These are phyloP conservation scores for Porogramme epimiltina DNA, from an alignment of 1,284 basidiomycete genomes.

Conservation along the genomic window DNA sequence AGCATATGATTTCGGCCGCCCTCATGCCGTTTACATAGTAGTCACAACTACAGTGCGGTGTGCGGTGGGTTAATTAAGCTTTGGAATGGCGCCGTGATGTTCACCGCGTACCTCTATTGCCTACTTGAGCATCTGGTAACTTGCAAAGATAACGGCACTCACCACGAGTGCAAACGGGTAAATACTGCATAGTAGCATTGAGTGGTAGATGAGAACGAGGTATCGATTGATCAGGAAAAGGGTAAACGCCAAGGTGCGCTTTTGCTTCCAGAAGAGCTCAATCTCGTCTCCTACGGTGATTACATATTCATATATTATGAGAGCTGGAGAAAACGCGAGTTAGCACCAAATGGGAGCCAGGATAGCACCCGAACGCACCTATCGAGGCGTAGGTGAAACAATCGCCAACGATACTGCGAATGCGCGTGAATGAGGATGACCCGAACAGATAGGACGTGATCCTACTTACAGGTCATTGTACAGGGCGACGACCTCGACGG, in stretches of 20 bases:
- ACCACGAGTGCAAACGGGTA: neutral
- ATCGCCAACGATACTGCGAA: neutral
- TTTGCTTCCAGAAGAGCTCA: neutral
- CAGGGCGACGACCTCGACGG: no score
- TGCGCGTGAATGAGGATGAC: no score
- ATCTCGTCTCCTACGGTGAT: neutral
- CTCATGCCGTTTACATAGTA: neutral
- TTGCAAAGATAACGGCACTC: no score
- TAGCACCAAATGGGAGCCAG: no score
- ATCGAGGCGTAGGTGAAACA: neutral
- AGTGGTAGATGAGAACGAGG: neutral
- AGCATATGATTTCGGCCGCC: neutral
- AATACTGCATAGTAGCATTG: neutral
- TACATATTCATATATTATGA: neutral
- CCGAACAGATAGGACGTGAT: no score
- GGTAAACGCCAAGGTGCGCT: neutral
- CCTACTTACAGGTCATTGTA: neutral
- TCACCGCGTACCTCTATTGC: neutral
- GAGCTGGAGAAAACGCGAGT: neutral
- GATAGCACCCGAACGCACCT: neutral
- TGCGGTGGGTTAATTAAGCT: neutral
- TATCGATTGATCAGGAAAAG: slow-evolving; percentile 1
- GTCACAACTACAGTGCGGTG: neutral
- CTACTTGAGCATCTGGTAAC: no score
- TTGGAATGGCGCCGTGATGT: neutral